Conservation (phyloP, 2,329 filamentous ascomycete species). For the Fonsecaea erecta region DNA sequence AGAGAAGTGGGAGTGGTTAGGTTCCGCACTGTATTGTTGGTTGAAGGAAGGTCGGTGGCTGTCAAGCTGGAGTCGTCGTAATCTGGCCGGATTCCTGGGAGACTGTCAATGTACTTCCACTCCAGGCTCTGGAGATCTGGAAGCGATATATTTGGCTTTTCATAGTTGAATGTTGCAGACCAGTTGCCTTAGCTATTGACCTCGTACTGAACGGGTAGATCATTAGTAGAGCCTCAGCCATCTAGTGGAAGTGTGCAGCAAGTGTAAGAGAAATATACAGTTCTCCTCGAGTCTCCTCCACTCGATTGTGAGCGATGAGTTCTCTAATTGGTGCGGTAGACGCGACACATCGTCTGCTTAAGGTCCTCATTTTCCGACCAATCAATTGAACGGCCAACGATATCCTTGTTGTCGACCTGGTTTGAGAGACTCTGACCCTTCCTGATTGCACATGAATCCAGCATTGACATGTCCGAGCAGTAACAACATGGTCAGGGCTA, state of each 20-base stretch:
- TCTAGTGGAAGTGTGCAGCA: too few relatives aligned
- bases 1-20: constrained; percentile 68
- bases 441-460: neutral
- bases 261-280: too few relatives aligned
- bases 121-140: constrained; percentile 63
- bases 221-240: neutral
- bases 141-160: constrained; percentile 55
- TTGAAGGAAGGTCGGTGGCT: constrained; percentile 60
- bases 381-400: neutral
- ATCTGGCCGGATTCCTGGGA: constrained; percentile 67
- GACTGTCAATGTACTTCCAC: constrained; percentile 72
- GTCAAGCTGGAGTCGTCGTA: constrained; percentile 75
- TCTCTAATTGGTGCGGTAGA: neutral
- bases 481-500: neutral
- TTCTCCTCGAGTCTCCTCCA: neutral
- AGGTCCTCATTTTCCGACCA: neutral
- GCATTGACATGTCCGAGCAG: neutral
- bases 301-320: neutral
- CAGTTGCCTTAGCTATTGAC: constrained; percentile 2
- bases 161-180: neutral
- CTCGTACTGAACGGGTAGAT: neutral
- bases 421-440: neutral
- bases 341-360: neutral
- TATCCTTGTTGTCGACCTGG: neutral
- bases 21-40: constrained; percentile 61